A percentile compares a stretch with the other conserved stretches of the same genome.
Conservation (phyloP, 2,329 filamentous ascomycete species). For the Colletotrichum shisoi region DNA sequence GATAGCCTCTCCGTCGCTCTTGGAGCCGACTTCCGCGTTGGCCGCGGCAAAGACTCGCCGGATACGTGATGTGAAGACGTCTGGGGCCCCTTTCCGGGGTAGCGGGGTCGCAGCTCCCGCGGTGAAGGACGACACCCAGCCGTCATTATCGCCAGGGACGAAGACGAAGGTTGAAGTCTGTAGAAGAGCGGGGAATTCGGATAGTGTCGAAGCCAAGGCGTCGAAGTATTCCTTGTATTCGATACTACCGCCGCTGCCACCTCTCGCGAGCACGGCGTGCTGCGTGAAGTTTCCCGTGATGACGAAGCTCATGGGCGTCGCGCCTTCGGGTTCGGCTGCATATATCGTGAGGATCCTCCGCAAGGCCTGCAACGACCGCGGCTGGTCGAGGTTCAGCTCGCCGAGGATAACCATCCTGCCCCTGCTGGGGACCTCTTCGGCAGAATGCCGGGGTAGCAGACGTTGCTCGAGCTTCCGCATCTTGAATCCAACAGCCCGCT, state of each 20-base stretch:
- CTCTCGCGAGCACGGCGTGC: constrained; percentile 70
- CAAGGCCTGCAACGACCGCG: constrained; percentile 80
- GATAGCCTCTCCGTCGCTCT: constrained; percentile 71
- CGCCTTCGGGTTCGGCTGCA: constrained; percentile 67
- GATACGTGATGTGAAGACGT: constrained; percentile 88
- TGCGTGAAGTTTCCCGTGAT: constrained; percentile 84
- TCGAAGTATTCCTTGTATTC: constrained; percentile 98
- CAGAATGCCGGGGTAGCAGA: constrained; percentile 60
- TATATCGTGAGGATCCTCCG: constrained; percentile 81
- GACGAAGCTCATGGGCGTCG: constrained; percentile 79
- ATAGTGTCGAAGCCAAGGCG: constrained; percentile 78
- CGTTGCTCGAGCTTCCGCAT: constrained; percentile 83
- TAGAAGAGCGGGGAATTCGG: constrained; percentile 83
- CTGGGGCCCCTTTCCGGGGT: constrained; percentile 77
- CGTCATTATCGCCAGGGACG: constrained; percentile 94
- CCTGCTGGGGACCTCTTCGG: constrained; percentile 51
- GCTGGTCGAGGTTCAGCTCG: constrained; percentile 86
- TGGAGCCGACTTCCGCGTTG: constrained; percentile 68
- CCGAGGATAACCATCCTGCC: constrained; percentile 77
- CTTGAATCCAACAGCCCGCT: constrained; percentile 79
- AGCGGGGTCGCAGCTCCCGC: constrained; percentile 75
- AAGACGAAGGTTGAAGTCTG: constrained; percentile 86
- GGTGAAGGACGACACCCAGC: constrained; percentile 89
- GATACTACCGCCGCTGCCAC: constrained; percentile 80
- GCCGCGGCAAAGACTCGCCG: constrained; percentile 80